Evolutionary conservation across 1,284 basidiomycete genomes (phyloP).

Genomic region (Exsudoporus floridanus): DNA sequence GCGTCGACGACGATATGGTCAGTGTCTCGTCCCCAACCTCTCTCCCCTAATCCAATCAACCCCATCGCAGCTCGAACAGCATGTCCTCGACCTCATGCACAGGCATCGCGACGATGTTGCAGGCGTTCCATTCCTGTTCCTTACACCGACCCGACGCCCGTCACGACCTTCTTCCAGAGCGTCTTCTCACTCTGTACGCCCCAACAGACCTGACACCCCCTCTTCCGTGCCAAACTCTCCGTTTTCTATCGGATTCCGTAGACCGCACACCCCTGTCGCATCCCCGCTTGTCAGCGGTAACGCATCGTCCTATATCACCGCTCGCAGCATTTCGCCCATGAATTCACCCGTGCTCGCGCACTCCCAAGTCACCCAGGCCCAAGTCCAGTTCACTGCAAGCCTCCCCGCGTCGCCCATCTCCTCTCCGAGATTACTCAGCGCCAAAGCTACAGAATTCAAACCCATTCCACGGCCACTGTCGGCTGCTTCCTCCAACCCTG

Average conservation of each 20-base stretch:
- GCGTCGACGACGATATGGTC: slow-evolving; percentile 76
- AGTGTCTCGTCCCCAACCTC: slow-evolving; percentile 20
- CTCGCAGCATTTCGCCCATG: slow-evolving; percentile 60
- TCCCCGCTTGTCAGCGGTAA: slow-evolving; percentile 65
- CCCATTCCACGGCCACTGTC: slow-evolving; percentile 75
- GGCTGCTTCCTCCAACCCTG: slow-evolving; percentile 65
- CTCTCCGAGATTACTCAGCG: slow-evolving; percentile 60
- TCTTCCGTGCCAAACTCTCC: slow-evolving; percentile 69
- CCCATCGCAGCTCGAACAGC: slow-evolving; percentile 63
- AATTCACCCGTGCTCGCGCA: slow-evolving; percentile 68
- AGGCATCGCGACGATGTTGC: slow-evolving; percentile 80
- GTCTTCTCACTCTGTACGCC: slow-evolving; percentile 65
- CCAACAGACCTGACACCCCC: slow-evolving; percentile 71
- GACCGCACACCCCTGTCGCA: slow-evolving; percentile 73
- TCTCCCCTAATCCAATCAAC: slow-evolving; percentile 15
- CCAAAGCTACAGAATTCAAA: slow-evolving; percentile 66
- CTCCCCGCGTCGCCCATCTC: slow-evolving; percentile 63
- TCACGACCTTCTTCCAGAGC: slow-evolving; percentile 81
- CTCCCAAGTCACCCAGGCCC: slow-evolving; percentile 46
- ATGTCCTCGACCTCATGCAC: slow-evolving; percentile 83
- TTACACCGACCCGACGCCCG: slow-evolving; percentile 75
- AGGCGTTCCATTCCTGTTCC: slow-evolving; percentile 77
- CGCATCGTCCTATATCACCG: slow-evolving; percentile 57
- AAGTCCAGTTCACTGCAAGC: slow-evolving; percentile 66
- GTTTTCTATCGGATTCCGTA: slow-evolving; percentile 65